These are phyloP conservation scores for Irpex rosettiformis DNA, from an alignment of 1,284 basidiomycete species.

Conservation along the genomic window DNA sequence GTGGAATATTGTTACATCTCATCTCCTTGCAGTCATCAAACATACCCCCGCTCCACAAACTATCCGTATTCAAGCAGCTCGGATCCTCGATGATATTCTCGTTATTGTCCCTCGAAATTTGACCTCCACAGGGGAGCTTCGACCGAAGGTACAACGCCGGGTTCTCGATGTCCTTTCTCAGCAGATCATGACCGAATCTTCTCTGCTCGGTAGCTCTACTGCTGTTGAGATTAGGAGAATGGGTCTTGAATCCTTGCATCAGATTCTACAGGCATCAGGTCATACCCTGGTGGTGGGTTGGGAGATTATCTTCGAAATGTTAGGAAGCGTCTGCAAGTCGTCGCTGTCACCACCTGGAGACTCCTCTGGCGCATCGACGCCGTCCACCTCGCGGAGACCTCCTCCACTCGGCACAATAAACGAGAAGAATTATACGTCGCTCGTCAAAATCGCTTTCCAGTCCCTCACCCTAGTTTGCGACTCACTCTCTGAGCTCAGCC, in stretches of 20 bases:
- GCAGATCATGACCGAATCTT: slow-evolving; percentile 67
- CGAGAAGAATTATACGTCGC: slow-evolving; percentile 61
- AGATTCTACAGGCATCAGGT: slow-evolving; percentile 86
- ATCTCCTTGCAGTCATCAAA: slow-evolving; percentile 75
- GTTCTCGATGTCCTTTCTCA: slow-evolving; percentile 80
- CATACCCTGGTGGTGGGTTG: slow-evolving; percentile 91
- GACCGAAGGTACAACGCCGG: slow-evolving; percentile 72
- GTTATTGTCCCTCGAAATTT: slow-evolving; percentile 69
- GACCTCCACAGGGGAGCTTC: slow-evolving; percentile 55
- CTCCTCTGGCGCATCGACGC: slow-evolving; percentile 33
- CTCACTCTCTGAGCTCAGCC: slow-evolving; percentile 78
- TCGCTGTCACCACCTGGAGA: slow-evolving; percentile 41
- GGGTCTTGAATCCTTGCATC: slow-evolving; percentile 86
- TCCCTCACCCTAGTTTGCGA: slow-evolving; percentile 94
- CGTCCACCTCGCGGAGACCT: slow-evolving; percentile 41
- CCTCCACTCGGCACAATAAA: slow-evolving; percentile 50
- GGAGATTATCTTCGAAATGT: slow-evolving; percentile 90
- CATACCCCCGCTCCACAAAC: slow-evolving; percentile 66
- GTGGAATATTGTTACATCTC: slow-evolving; percentile 79
- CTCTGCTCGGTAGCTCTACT: slow-evolving; percentile 40
- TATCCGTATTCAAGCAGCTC: slow-evolving; percentile 86
- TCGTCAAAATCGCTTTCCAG: slow-evolving; percentile 90
- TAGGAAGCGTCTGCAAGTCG: slow-evolving; percentile 77
- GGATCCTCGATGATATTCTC: slow-evolving; percentile 80
- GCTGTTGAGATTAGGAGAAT: slow-evolving; percentile 79